Evolutionary conservation across 2,329 filamentous ascomycete species (phyloP).

Genomic region (Calonectria pauciramosa): DNA sequence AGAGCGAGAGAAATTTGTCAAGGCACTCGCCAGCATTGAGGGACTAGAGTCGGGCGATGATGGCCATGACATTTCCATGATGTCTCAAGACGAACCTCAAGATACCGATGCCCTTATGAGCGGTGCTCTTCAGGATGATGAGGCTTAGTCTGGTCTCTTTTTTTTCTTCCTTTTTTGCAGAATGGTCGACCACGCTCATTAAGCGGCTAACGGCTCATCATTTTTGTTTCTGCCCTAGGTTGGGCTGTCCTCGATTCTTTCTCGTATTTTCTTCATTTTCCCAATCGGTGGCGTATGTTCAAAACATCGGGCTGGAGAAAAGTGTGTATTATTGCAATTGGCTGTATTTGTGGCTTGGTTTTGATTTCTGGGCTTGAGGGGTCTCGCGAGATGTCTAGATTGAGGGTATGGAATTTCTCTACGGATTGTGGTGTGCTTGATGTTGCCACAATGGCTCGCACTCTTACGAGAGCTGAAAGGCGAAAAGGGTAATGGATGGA

Average conservation of each 20-base stretch:
- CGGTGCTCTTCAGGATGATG: conserved; percentile 37
- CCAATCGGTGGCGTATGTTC: not conserved
- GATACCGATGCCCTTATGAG: conserved; percentile 37
- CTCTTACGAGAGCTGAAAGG: conserved; percentile 1
- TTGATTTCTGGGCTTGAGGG: not conserved
- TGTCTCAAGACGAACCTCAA: conserved; percentile 24
- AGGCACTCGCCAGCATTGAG: conserved; percentile 61
- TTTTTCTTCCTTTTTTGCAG: not conserved
- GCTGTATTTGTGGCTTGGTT: conserved; percentile 7
- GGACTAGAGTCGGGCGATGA: conserved; percentile 54
- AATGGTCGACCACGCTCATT: not conserved
- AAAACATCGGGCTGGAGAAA: not conserved
- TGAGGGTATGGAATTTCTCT: not conserved
- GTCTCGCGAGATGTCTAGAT: not conserved
- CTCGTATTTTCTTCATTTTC: not conserved
- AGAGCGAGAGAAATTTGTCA: conserved; percentile 61
- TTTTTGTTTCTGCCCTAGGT: not conserved
- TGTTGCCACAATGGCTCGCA: conserved; percentile 1
- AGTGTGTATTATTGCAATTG: conserved; percentile 9
- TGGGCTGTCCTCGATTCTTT: not conserved
- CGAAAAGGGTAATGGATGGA: conserved; percentile 6
- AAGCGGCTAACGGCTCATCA: not conserved
- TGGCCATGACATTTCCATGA: conserved; percentile 34
- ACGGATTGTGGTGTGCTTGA: not conserved
- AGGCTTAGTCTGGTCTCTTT: conserved; percentile 25